Evolutionary conservation across 805 yeast species (phyloP).

Genomic region (Nakazawaea molendinolei): DNA sequence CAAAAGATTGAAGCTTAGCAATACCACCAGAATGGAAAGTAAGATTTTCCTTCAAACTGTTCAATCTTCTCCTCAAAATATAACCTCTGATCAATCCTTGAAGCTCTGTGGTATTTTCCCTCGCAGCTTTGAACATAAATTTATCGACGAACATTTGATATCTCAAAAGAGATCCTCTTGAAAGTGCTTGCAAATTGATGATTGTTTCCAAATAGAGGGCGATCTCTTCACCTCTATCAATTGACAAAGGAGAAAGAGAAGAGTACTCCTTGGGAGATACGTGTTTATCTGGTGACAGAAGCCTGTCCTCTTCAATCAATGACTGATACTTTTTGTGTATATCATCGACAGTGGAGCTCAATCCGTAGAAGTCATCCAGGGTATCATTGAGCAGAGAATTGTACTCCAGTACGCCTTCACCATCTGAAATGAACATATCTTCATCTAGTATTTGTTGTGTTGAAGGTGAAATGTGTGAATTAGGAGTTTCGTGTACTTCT

Average conservation of each 20-base stretch:
- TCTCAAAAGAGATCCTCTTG: constrained; percentile 64
- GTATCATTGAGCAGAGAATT: neutral
- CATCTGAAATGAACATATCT: constrained; percentile 9
- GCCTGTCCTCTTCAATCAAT: constrained; percentile 13
- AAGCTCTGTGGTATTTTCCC: constrained; percentile 39
- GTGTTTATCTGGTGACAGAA: neutral
- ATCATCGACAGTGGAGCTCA: constrained; percentile 15
- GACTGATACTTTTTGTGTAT: constrained; percentile 23
- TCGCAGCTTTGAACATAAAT: constrained; percentile 53
- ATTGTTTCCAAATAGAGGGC: constrained; percentile 21
- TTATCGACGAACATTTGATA: constrained; percentile 56
- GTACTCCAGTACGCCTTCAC: constrained; percentile 8
- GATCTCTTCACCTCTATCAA: constrained; percentile 5
- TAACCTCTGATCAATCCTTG: constrained; percentile 49
- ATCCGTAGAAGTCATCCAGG: constrained; percentile 4
- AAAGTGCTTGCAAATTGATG: constrained; percentile 55
- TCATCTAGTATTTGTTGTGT: constrained; percentile 1
- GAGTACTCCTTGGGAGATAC: neutral
- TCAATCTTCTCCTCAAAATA: constrained; percentile 23
- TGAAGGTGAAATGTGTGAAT: neutral
- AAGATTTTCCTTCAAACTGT: constrained; percentile 12
- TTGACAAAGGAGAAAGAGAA: neutral
- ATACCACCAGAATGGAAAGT: constrained; percentile 23
- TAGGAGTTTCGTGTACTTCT: constrained; percentile 10
- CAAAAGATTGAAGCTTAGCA: constrained; percentile 32